A percentile compares a stretch with the other conserved stretches of the same genome.
These are phyloP conservation scores for Zhuliangozyma blackwelliae DNA, from an alignment of 1,139 yeast genomes.

Conservation along the genomic window DNA sequence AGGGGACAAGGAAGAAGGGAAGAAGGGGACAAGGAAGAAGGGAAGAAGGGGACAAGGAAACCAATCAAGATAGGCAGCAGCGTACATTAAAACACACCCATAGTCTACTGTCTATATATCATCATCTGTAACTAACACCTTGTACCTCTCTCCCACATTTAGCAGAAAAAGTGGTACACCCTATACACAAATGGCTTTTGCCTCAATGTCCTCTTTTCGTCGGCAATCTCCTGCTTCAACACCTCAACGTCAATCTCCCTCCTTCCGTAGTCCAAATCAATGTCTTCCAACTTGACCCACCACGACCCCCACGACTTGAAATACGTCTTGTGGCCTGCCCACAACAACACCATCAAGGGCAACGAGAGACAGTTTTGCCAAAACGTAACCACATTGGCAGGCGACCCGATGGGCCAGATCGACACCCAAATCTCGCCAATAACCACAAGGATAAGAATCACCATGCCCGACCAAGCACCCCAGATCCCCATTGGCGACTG, in stretches of 20 bases:
- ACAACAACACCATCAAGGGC: slow-evolving; percentile 41
- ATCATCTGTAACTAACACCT: too few species aligned
- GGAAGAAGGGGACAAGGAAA: neutral
- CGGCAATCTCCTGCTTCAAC: slow-evolving; percentile 44
- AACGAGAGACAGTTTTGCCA: slow-evolving; percentile 47
- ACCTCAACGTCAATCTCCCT: slow-evolving; percentile 42
- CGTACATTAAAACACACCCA: too few species aligned
- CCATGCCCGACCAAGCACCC: slow-evolving; percentile 45
- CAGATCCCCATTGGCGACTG: slow-evolving; percentile 44
- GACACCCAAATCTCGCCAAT: slow-evolving; percentile 48
- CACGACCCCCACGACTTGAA: slow-evolving; percentile 22
- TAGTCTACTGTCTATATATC: too few species aligned
- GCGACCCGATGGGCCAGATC: slow-evolving; percentile 36
- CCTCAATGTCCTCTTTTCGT: slow-evolving; percentile 28
- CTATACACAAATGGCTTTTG: slow-evolving; percentile 27
- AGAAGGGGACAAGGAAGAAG: too few species aligned
- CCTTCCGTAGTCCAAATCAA: slow-evolving; percentile 51
- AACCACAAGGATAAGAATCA: slow-evolving; percentile 37
- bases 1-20: too few species aligned
- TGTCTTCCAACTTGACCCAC: slow-evolving; percentile 32
- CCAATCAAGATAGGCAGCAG: neutral
- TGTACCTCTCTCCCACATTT: too few species aligned
- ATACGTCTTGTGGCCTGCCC: slow-evolving; percentile 26
- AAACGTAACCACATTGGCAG: slow-evolving; percentile 29
- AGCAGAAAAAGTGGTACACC: slow-evolving; percentile 39